A percentile compares a stretch with the other conserved stretches of the same genome.
Conservation (phyloP, 345 rosid species). For the Eucalyptus microcorys region DNA sequence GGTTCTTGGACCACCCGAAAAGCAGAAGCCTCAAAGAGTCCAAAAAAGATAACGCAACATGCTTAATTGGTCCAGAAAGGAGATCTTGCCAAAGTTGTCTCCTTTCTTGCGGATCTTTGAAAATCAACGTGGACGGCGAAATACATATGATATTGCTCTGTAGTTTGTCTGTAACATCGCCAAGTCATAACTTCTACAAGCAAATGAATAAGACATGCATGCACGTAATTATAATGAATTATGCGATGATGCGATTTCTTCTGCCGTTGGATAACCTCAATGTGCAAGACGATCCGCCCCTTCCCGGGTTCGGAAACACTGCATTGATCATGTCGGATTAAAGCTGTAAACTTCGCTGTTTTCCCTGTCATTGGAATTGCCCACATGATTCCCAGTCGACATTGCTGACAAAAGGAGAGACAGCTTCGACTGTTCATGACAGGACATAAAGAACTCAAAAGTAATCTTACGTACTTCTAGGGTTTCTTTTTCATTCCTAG, state of each 20-base stretch:
- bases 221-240: not conserved
- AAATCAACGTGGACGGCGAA: not conserved
- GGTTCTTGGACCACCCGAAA: not conserved
- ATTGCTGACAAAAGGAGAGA: not conserved
- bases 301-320: not conserved
- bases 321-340: not conserved
- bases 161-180: not conserved
- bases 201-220: not conserved
- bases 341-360: not conserved
- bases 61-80: not conserved
- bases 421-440: not conserved
- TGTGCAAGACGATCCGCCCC: not conserved
- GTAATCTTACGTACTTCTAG: not conserved
- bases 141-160: not conserved
- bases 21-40: not conserved
- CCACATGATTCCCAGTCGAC: not conserved
- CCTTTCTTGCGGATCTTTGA: not conserved
- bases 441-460: not conserved
- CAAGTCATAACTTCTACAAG: not conserved
- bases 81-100: not conserved
- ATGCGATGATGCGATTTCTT: not conserved
- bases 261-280: not conserved
- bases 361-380: not conserved
- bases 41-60: not conserved
- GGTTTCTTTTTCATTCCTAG: not conserved